These are phyloP conservation scores for Fusarium penzigii DNA, from an alignment of 2,329 filamentous ascomycete species.

Conservation along the genomic window DNA sequence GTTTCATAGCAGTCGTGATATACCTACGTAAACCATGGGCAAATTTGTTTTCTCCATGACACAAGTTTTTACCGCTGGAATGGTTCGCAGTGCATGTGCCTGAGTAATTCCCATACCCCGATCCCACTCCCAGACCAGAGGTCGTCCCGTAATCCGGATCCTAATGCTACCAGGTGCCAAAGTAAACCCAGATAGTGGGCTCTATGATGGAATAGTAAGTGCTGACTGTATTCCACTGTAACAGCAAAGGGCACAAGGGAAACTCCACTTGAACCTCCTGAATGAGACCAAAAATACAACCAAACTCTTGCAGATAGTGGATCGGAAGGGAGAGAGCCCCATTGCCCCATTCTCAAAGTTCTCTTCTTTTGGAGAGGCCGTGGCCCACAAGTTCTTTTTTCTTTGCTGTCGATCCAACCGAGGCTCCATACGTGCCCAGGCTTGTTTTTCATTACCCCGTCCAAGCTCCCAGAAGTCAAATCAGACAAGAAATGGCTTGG, in stretches of 20 bases:
- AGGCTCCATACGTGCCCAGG: constrained; percentile 3
- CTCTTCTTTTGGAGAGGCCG: too few relatives aligned
- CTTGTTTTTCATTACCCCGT: constrained; percentile 15
- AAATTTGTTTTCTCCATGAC: constrained; percentile 12
- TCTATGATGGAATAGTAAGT: too few relatives aligned
- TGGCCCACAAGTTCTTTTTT: background rate
- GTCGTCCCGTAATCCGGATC: too few relatives aligned
- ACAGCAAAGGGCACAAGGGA: too few relatives aligned
- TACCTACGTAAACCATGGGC: background rate
- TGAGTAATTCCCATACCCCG: constrained; percentile 4
- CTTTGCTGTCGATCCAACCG: constrained; percentile 12
- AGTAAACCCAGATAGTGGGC: too few relatives aligned
- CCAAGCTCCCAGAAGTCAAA: constrained; percentile 10
- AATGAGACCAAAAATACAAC: constrained; percentile 9
- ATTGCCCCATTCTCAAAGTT: background rate
- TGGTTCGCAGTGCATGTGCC: constrained; percentile 22
- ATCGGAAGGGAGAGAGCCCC: constrained; percentile 10
- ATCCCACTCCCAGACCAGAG: background rate
- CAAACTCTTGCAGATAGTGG: too few relatives aligned
- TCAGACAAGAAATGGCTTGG: too few relatives aligned
- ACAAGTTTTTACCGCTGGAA: constrained; percentile 23
- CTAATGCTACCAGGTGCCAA: too few relatives aligned
- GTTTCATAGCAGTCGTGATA: too few relatives aligned
- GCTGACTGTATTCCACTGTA: too few relatives aligned
- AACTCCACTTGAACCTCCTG: too few relatives aligned